Evolutionary conservation across 73 alveolate species (phyloP), one percentile per base, ranked within the genome.

Genomic region (Uronychia setigera): DNA sequence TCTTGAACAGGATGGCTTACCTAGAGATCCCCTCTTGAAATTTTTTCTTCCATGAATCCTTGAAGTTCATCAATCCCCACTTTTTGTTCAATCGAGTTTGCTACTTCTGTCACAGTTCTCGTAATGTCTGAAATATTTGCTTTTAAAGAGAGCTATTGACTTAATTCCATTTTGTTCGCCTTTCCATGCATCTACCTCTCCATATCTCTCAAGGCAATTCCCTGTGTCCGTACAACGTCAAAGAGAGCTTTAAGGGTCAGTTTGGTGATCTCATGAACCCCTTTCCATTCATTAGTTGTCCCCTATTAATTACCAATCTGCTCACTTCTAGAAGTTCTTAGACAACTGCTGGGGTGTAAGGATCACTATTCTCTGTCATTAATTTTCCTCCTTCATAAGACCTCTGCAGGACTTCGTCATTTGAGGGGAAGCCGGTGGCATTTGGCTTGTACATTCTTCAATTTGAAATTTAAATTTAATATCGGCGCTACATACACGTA

Each of bases 121-220:
- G 97, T 90, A 5, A 98, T 95, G 67, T 98, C 99, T n/a, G 98
- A 88, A 31, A 98, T 86, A 91, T 96, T 97, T 0, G 99, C 99
- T 88, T 98, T 98, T 0, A 96, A 90, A 34, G 96, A 83, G 58
- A 98, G 93, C 19, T 97, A 94, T 14, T 99, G 82, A 32, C 92
- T 80, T 74, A 98, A 78, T 86, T 98, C 99, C 75, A 87, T 83
- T 89, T 98, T 98, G 82, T 97, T 87, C 19, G 99, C 99, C 92
- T 97, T 96, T 19, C 94, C 82, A 30, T 96, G 92, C 46, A 95
- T 92, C 26, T 93, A 80, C 35, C 86, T 76, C 83, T 98, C 99
- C 0, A 98, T 88, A 76, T 93, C 98, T 81, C 96, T 87, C 19
- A 98, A 82, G 28, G 98, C 98, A 31, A 88, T 89, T 26, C 99